Base-by-base conservation (phyloP, 148 eudicot genomes). In the Silene conica region DNA sequence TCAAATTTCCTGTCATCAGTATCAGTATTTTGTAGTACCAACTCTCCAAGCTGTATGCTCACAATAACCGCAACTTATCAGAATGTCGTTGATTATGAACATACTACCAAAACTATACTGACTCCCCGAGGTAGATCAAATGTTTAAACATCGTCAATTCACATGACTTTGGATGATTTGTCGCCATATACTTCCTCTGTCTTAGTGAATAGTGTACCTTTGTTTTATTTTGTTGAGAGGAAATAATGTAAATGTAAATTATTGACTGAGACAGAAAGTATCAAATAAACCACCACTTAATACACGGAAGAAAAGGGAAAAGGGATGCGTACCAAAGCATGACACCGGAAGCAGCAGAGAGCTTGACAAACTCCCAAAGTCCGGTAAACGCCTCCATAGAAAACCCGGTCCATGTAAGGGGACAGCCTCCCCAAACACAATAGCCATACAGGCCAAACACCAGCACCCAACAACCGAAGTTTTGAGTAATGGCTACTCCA, bases 21-120 rank as follows among this genome's bases (percentile, higher is more conserved):
- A 88, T 82, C 72, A 88, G 64, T 20, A 86, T 58, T 78, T 19
- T 84, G 74, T 88, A 88, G 82, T 88, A 86, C 91, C 91, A 88
- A 48, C 74, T 88, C 86, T 88, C 91, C 89, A 86, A 82, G 67
- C 89, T 87, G 87, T 14, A 23, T 6, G 16, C 59, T 55, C 9
- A 62, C 16, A 50, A 1, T 2, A 21, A 58, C 23, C 3, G 2
- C 23, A 19, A 58, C 16, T 58, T 19, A 58, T 19, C 20, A 58
- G 11, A 58, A 19, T 58, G 23, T 4, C 62, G 9, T 58, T 16
- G 23, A 38, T 38, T 38, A 5, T 38, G 34, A 31, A 31, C 34
- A 31, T 31, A 31, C 34, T 38, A 38, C 9, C 43, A 3, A 38
- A 38, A 38, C 43, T 38, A 38, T 38, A 38, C 43, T 0, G 9